Conservation (phyloP, 352 stramenopile genomes). For the Phytopythium vexans region DNA sequence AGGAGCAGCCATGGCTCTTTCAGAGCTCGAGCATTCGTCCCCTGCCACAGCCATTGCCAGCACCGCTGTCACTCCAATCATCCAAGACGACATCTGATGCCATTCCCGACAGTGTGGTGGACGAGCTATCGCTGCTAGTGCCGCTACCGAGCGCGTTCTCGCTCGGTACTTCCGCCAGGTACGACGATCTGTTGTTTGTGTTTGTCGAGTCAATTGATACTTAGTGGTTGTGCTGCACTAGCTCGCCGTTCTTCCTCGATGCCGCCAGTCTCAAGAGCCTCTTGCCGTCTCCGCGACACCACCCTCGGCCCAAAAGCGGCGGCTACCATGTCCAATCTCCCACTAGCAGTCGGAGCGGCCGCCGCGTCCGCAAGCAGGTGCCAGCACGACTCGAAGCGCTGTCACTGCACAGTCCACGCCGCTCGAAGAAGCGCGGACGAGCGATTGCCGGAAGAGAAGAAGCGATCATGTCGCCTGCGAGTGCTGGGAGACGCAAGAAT, state of each 20-base stretch:
- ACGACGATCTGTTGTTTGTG: neutral
- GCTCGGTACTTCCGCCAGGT: conserved; percentile 3
- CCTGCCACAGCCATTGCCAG: too few relatives aligned
- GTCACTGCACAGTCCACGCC: conserved; percentile 4
- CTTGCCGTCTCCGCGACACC: conserved; percentile 23
- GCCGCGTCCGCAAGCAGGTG: conserved; percentile 13
- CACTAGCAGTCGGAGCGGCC: neutral
- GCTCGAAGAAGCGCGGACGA: conserved; percentile 9
- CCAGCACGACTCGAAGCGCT: conserved; percentile 46
- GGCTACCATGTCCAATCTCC: conserved; percentile 8
- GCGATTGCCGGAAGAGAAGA: conserved; percentile 6
- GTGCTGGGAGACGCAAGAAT: conserved; percentile 33
- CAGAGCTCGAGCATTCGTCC: too few relatives aligned
- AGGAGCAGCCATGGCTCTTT: too few relatives aligned
- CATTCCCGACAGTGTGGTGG: too few relatives aligned
- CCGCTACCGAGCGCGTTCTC: neutral
- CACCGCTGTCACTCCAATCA: too few relatives aligned
- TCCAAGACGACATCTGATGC: too few relatives aligned
- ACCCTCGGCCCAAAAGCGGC: conserved; percentile 18
- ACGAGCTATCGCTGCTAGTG: conserved; percentile 5
- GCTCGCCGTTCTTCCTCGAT: conserved; percentile 66
- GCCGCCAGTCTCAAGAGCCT: conserved; percentile 60
- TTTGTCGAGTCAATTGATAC: neutral
- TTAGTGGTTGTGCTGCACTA: conserved; percentile 1
- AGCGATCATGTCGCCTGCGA: neutral